A percentile compares a stretch with the other conserved stretches of the same genome.
Evolutionary conservation across 495 filamentous ascomycete genomes (phyloP).

Genomic region (Neurospora sublineolata): DNA sequence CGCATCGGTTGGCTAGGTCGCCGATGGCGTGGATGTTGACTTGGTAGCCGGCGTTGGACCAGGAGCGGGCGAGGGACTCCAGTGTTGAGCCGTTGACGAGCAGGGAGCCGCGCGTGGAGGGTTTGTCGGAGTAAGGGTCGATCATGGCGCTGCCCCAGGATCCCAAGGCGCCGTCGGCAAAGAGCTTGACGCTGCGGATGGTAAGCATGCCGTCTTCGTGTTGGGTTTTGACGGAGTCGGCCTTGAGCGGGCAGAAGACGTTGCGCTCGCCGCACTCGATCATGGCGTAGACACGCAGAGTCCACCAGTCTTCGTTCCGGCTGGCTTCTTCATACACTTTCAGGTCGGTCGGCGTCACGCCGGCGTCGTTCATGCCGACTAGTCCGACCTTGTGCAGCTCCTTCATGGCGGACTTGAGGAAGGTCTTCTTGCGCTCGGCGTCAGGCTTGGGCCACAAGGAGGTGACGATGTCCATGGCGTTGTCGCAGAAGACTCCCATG

Average conservation of each 20-base stretch:
- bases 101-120: conserved; percentile 43
- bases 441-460: conserved; percentile 43
- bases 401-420: conserved; percentile 42
- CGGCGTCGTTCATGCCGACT: conserved; percentile 53
- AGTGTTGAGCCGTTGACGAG: conserved; percentile 46
- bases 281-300: conserved; percentile 51
- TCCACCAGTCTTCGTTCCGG: conserved; percentile 36
- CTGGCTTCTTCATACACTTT: conserved; percentile 38
- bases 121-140: conserved; percentile 49
- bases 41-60: conserved; percentile 41
- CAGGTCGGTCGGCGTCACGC: conserved; percentile 39
- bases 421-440: conserved; percentile 32
- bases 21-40: conserved; percentile 57
- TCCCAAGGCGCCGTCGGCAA: conserved; percentile 53
- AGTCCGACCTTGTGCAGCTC: conserved; percentile 48
- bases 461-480: conserved; percentile 50
- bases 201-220: conserved; percentile 32
- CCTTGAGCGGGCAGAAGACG: conserved; percentile 42
- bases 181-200: conserved; percentile 47
- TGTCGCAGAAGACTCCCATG: conserved; percentile 58
- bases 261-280: conserved; percentile 49
- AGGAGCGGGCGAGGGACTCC: conserved; percentile 33
- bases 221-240: conserved; percentile 27
- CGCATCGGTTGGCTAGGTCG: conserved; percentile 48
- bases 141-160: conserved; percentile 53